Base-by-base conservation (phyloP, 352 stramenopile species). In the Blastocystis sp. region DNA sequence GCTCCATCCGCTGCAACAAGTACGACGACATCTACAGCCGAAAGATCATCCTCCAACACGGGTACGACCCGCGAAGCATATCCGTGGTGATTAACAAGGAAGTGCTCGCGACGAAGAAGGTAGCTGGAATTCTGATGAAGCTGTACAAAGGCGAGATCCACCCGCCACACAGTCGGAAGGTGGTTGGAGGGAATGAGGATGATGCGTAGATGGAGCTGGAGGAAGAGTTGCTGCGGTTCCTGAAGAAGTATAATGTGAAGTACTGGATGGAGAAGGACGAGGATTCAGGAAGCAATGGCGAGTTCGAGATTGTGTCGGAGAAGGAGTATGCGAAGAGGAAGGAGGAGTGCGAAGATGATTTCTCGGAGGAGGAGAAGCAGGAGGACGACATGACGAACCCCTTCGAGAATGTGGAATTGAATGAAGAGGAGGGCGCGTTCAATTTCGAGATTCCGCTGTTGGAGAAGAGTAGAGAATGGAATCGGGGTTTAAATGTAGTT, bases 11-110 rank as follows among this genome's bases (percentile, higher is more conserved):
- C 57, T 88, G 78, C 43, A 79, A 79, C 48, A 88, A 76, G 34
- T 79, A 52, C 34, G 78, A 88, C 45, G 78, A 88, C 45, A 88
- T 88, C 43, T 88, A 66, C 48, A 78, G 78, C 9, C 45, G 21
- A 4, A 54, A 61, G n/a, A 78, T 88, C 17, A 34, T 79, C n/a
- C 59, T 69, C 28, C 38, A 63, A 34, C 17, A 24, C n/a, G 74
- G 74, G 14, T 84, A 68, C 60, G 61, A 61, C 21, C 34, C 34
- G 2, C 38, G 66, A 28, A 84, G 45, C 21, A 69, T 84, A 38
- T 28, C 52, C 0, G 28, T 84, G 2, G 43, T 84, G 10, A 40
- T 84, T 4, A 84, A 84, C 34, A 24, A 45, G 45, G 74, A 84
- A 28, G 57, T 84, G 4, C n/a, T 69, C 3, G 19, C 57, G 11